Evolutionary conservation across 306 rosid genomes (phyloP).

Genomic region (Rubus idaeus): DNA sequence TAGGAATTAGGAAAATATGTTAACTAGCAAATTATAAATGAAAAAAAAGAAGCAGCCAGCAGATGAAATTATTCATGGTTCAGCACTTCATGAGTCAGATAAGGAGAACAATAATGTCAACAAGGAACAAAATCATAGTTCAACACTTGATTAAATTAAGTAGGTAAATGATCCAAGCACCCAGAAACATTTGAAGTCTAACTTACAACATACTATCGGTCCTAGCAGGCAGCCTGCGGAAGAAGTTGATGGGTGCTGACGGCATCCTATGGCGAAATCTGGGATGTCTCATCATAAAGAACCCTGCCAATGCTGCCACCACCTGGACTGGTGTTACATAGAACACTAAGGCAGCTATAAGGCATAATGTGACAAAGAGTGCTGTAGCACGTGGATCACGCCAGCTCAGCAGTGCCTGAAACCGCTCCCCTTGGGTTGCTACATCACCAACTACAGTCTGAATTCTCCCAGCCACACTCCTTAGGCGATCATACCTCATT

Average conservation of each 20-base stretch:
- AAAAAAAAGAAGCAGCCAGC: background rate
- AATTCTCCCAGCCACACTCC: constrained; percentile 52
- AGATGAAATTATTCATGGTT: background rate
- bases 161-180: background rate
- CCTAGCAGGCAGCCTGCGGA: constrained; percentile 52
- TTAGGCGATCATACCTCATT: constrained; percentile 55
- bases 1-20: background rate
- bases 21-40: background rate
- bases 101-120: constrained; percentile 2
- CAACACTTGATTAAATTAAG: background rate
- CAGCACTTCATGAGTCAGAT: background rate
- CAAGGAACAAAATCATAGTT: background rate
- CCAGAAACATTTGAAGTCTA: background rate
- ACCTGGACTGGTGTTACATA: constrained; percentile 50
- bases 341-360: constrained; percentile 33
- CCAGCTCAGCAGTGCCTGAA: constrained; percentile 47
- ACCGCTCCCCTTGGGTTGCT: constrained; percentile 56
- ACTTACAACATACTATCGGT: constrained; percentile 45
- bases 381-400: constrained; percentile 51
- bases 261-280: constrained; percentile 50
- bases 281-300: constrained; percentile 45
- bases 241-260: constrained; percentile 49
- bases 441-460: constrained; percentile 52
- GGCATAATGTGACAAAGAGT: constrained; percentile 43
- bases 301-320: constrained; percentile 39